A percentile compares a stretch with the other conserved stretches of the same genome.
These are phyloP conservation scores for Mortierella sp. DNA, from an alignment of 371 early-diverging fungal genomes.

Conservation along the genomic window DNA sequence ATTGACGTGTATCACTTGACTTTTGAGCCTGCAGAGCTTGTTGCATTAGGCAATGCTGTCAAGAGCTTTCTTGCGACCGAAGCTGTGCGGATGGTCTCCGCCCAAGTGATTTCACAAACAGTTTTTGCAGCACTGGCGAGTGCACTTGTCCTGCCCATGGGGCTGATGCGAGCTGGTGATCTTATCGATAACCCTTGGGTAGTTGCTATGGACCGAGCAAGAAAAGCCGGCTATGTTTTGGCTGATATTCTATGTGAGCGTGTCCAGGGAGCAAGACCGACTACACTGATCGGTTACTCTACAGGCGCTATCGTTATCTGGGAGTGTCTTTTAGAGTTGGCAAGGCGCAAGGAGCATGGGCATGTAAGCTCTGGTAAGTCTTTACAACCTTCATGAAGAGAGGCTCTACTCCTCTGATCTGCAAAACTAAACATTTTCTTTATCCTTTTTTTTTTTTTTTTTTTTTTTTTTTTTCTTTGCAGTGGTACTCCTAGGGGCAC, in stretches of 20 bases:
- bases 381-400: not conserved
- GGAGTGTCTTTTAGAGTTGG: conserved; percentile 87
- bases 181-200: conserved; percentile 96
- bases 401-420: not conserved
- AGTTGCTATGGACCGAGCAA: conserved; percentile 86
- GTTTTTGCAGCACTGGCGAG: conserved; percentile 85
- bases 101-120: conserved; percentile 88
- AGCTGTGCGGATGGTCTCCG: conserved; percentile 83
- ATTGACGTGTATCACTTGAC: conserved; percentile 68
- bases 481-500: conserved; percentile 73
- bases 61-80: conserved; percentile 82
- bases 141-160: conserved; percentile 86
- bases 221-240: conserved; percentile 88
- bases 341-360: conserved; percentile 61
- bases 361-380: conserved; percentile 62
- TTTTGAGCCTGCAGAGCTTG: conserved; percentile 85
- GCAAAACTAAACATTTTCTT: not conserved
- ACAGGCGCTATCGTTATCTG: conserved; percentile 94
- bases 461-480: not conserved
- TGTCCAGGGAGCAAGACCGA: conserved; percentile 92
- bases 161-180: conserved; percentile 82
- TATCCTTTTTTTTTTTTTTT: not conserved
- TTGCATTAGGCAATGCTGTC: conserved; percentile 83
- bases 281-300: conserved; percentile 91
- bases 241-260: conserved; percentile 84